phyloP scores from a whole-genome alignment of 129 eudicot species.

The Smallanthus sonchifolius region DNA sequence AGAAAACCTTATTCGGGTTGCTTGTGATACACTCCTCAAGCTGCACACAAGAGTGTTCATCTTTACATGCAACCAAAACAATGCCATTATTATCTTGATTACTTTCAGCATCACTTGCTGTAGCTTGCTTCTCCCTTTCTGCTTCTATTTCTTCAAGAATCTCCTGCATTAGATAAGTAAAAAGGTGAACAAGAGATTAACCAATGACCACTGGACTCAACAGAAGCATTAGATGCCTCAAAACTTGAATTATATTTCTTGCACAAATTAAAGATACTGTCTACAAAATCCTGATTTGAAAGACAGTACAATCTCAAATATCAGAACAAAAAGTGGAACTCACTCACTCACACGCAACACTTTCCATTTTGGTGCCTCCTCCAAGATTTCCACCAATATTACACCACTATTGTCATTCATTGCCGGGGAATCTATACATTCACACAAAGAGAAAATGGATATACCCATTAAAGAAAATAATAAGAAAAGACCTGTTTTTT shows the following conservation, averaged over 20 bases:
- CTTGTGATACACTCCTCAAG: slow-evolving; percentile 80
- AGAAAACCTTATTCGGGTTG: slow-evolving; percentile 67
- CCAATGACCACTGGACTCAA: neutral
- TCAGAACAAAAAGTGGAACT: slow-evolving; percentile 35
- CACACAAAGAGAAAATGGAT: slow-evolving; percentile 13
- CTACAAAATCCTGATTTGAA: slow-evolving; percentile 1
- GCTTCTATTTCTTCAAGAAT: slow-evolving; percentile 81
- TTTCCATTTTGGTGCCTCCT: slow-evolving; percentile 99
- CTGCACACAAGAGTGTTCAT: slow-evolving; percentile 88
- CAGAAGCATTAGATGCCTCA: neutral
- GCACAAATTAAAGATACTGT: neutral
- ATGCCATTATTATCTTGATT: slow-evolving; percentile 47
- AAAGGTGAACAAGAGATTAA: neutral
- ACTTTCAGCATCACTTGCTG: slow-evolving; percentile 30
- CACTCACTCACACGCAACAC: slow-evolving; percentile 99
- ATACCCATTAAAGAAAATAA: neutral
- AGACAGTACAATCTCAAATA: neutral
- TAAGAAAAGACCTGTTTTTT: neutral
- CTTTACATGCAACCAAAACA: slow-evolving; percentile 91
- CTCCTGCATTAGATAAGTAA: slow-evolving; percentile 46
- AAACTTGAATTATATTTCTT: neutral
- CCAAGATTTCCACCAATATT: slow-evolving; percentile 75
- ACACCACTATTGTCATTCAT: slow-evolving; percentile 32
- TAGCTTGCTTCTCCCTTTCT: slow-evolving; percentile 62
- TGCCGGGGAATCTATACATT: slow-evolving; percentile 32